Base-by-base conservation (phyloP, 345 rosid species). In the Brassica cretica region DNA sequence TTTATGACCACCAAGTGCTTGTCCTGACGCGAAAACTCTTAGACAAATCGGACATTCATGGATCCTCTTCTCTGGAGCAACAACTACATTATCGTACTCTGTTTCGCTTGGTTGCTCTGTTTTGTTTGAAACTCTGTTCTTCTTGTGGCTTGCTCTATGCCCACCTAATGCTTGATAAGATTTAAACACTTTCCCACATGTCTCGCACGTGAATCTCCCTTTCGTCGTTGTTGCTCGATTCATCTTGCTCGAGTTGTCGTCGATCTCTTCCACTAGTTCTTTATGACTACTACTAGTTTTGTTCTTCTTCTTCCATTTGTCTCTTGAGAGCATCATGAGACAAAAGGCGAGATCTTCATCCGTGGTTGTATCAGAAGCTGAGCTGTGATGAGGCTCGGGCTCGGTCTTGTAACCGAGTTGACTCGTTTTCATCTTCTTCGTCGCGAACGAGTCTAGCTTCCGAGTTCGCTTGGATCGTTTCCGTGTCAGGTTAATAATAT, bases 1-100 rank as follows among this genome's bases (percentile, higher is more conserved):
- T 69, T 95, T 95, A 71, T 95, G 99, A 11, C 99, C 99, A 16
- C 99, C 99, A 15, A 95, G 88, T 0, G 99, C 99, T 88, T 95
- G 99, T 29, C 99, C 99, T 0, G 99, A 93, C 3, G 90, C 71
- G 64, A 95, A 95, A 19, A 90, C 94, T 81, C 93, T 85, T 2
- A 83, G 74, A 84, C 99, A 95, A 65, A 87, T 90, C 1, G 97
- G 96, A 67, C 99, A 95, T 82, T 90, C 86, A 37, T 93, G 94
- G 66, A 85, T 74, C 86, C 87, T 93, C 78, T 84, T 85, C 37
- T 64, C 81, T 8, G 55, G 21, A 55, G 30, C 12, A 18, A 35
- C 66, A 7, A 59, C 37, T 1, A 51, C 70, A 33, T 60, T 75
- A 27, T 76, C 89, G 74, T 83, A 83, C 64, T 73, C 84, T 85